Conservation (phyloP, 495 filamentous ascomycete species). For the Thozetella sp. region DNA sequence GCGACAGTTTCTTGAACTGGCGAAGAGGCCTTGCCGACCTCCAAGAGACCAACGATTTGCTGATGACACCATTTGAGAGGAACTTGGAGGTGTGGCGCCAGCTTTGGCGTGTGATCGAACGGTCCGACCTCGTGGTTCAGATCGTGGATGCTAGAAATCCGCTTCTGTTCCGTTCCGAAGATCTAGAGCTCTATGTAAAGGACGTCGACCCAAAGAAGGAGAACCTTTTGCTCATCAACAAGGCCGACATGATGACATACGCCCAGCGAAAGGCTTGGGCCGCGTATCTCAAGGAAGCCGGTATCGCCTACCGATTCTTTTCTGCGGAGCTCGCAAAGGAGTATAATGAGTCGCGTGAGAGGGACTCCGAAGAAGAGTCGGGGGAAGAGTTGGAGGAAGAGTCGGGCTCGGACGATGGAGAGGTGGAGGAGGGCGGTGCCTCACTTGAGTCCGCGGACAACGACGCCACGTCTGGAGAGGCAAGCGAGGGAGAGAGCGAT, state of each 20-base stretch:
- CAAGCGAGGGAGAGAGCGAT: slow-evolving; percentile 31
- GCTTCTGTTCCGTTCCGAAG: slow-evolving; percentile 89
- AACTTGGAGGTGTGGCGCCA: slow-evolving; percentile 99
- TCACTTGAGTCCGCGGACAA: slow-evolving; percentile 29
- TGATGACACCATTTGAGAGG: slow-evolving; percentile 98
- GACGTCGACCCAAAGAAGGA: slow-evolving; percentile 86
- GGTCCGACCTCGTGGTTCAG: slow-evolving; percentile 94
- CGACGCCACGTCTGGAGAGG: slow-evolving; percentile 43
- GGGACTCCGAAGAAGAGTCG: slow-evolving; percentile 45
- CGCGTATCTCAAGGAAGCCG: slow-evolving; percentile 77
- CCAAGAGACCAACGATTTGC: slow-evolving; percentile 86
- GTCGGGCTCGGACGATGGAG: slow-evolving; percentile 9
- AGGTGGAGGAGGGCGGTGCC: slow-evolving; percentile 31
- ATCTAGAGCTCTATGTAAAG: slow-evolving; percentile 92
- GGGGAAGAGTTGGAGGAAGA: slow-evolving; percentile 48
- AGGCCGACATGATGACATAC: slow-evolving; percentile 98
- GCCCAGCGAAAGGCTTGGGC: slow-evolving; percentile 87
- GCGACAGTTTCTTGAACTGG: slow-evolving; percentile 84
- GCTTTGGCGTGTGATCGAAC: slow-evolving; percentile 97
- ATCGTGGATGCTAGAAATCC: slow-evolving; percentile 98
- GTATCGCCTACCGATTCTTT: slow-evolving; percentile 93
- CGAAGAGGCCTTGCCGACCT: slow-evolving; percentile 87
- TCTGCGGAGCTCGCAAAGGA: slow-evolving; percentile 91
- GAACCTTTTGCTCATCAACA: slow-evolving; percentile 94
- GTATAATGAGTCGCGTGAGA: slow-evolving; percentile 68